Evolutionary conservation across 805 yeast species (phyloP), one percentile per base, ranked within the genome.

Genomic region (Schizosaccharomyces osmophilus): DNA sequence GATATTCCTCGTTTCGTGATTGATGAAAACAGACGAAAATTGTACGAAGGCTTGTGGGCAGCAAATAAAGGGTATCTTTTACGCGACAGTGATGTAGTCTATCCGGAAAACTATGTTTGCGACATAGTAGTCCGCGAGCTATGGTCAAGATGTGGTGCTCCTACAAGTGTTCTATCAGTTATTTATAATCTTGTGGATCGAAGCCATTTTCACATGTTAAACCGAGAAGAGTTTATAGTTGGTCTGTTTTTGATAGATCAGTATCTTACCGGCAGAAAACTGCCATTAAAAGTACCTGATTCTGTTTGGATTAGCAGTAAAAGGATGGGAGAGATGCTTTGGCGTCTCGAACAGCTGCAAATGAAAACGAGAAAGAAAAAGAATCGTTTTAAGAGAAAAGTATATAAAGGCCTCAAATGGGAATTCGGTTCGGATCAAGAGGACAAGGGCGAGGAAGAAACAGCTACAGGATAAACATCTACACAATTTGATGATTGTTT

Each of bases 231-330:
- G 64, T 93, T 93, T 67, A 73, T 90, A 41, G 90, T 89, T n/a
- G 98, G 98, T 0, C 89, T 86, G 85, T 93, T 98, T 98, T 72
- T 89, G 4, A 89, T 93, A 1, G 99, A 93, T 70, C 98, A 93
- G 72, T 86, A 96, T 69, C 75, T 93, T 15, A 93, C 90, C 69
- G 98, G 98, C 0, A 76, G 95, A 48, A 93, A 93, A 69, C 73
- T 93, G 59, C 97, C 98, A 0, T 77, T 79, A 63, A 72, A 72
- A 48, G 79, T 93, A 5, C 82, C 79, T 51, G 79, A 78, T 4
- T 78, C 76, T 36, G 82, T 90, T 1, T 93, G 97, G 97, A 78
- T 79, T 55, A 85, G 94, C 70, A 85, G 85, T 2, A 74, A 73
- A 15, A 67, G 74, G 59, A 68, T 75, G 60, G 43, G 48, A 17